Evolutionary conservation across 768 basidiomycete genomes (phyloP), one percentile per base, ranked within the genome.

Genomic region (Tulasnella sp.): DNA sequence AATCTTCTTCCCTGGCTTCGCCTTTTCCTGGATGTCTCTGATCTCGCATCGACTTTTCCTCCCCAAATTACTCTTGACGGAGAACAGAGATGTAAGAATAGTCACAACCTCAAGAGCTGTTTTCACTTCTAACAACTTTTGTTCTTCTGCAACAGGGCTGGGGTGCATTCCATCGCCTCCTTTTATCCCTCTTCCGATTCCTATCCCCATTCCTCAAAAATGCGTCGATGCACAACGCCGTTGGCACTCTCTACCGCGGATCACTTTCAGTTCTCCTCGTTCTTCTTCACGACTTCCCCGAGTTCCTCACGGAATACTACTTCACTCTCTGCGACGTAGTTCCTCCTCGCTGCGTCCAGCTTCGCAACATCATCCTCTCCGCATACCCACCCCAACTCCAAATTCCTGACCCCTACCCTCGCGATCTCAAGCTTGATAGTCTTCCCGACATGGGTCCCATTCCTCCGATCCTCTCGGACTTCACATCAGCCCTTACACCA

Each of bases 251-350:
- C 61, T 98, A 96, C 86, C 91, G 94, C 61, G 98, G 95, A 29
- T 89, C 95, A 29, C 87, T 98, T 70, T 91, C 96, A 46, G 88
- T 99, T 40, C 90, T 99, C 71, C 89, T 99, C 70, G 95, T 99
- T 78, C 91, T 99, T 74, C 90, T 99, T 26, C 96, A 99, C 84
- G 98, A 99, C 85, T 99, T 99, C 88, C 98, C 98, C 73, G 98
- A 98, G 79, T 99, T 99, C 87, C 88, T 99, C 79, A 94, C 92
- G 84, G 95, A 96, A 86, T 95, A 96, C 83, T 97, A 98, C 85
- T 96, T 97, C 86, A 92, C 94, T 61, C 90, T 99, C 42, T 95
- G 95, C 82, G 97, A 99, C 80, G 92, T 89, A 79, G 94, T 99
- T 80, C 98, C 98, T 70, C 87, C 92, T 37, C 90, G 92, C 80